Evolutionary conservation across 2,329 filamentous ascomycete genomes (phyloP).

Genomic region (Diaporthe ilicicola): DNA sequence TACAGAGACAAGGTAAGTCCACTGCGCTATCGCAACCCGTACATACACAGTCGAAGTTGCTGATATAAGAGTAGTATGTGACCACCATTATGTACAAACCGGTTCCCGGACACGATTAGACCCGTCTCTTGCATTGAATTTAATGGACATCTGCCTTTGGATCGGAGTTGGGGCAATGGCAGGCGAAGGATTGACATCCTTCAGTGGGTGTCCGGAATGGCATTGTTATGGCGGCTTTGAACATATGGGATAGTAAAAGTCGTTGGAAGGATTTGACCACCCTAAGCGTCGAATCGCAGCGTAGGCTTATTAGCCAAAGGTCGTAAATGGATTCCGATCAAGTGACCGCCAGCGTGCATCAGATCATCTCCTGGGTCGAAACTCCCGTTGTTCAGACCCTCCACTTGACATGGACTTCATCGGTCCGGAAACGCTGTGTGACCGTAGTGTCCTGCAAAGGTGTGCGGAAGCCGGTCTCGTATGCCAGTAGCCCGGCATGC

Average conservation of each 20-base stretch:
- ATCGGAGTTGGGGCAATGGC: conserved; percentile 26
- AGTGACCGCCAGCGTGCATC: background rate
- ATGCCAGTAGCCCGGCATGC: conserved; percentile 89
- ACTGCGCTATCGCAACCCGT: background rate
- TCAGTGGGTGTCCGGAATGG: background rate
- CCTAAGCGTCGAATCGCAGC: background rate
- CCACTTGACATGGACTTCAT: conserved; percentile 84
- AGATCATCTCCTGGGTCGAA: background rate
- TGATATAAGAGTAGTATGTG: conserved; percentile 74
- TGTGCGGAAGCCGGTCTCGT: conserved; percentile 81
- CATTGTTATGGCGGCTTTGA: conserved; percentile 20
- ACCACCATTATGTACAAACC: conserved; percentile 98
- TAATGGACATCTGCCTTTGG: conserved; percentile 12
- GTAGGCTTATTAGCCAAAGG: background rate
- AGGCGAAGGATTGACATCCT: conserved; percentile 21
- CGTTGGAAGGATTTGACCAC: background rate
- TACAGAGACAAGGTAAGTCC: conserved; percentile 89
- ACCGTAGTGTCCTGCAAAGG: conserved; percentile 82
- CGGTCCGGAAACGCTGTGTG: conserved; percentile 83
- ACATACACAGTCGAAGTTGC: conserved; percentile 25
- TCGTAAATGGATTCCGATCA: background rate
- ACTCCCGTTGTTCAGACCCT: conserved; percentile 59
- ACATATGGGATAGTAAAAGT: conserved; percentile 23
- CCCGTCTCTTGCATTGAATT: background rate
- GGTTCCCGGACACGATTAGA: conserved; percentile 30